A percentile compares a stretch with the other conserved stretches of the same genome.
Conservation (phyloP, 306 rosid genomes). For the Casuarina cunninghamiana region DNA sequence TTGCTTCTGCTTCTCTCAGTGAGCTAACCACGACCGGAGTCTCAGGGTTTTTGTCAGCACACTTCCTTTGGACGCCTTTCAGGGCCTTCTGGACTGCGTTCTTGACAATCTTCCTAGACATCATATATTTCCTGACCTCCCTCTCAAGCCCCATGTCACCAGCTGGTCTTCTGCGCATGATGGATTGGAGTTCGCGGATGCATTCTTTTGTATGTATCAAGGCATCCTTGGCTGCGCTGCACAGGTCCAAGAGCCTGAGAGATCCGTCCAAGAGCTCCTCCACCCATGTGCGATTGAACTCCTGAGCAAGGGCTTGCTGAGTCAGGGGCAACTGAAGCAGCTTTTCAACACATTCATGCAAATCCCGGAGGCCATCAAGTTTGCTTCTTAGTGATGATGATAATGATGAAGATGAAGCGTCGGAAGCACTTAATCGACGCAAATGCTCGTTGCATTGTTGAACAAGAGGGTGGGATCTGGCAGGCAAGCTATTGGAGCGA, state of each 20-base stretch:
- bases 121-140: constrained; percentile 45
- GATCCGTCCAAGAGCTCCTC: constrained; percentile 52
- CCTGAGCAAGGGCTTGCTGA: constrained; percentile 43
- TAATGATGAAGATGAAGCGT: constrained; percentile 12
- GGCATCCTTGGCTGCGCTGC: constrained; percentile 51
- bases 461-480: constrained; percentile 50
- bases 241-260: constrained; percentile 39
- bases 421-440: constrained; percentile 28
- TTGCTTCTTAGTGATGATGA: constrained; percentile 36
- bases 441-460: constrained; percentile 43
- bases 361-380: constrained; percentile 35
- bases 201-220: constrained; percentile 54
- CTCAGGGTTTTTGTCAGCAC: constrained; percentile 22
- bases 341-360: constrained; percentile 46
- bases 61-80: constrained; percentile 26
- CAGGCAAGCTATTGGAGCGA: constrained; percentile 46
- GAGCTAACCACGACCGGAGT: constrained; percentile 24
- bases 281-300: constrained; percentile 45
- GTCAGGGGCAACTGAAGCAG: constrained; percentile 42
- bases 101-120: constrained; percentile 50
- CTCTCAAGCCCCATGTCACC: constrained; percentile 25
- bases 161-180: constrained; percentile 44
- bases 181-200: constrained; percentile 46
- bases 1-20: constrained; percentile 40
- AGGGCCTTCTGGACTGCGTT: constrained; percentile 44